Percentiles rank a stretch among this genome's conserved stretches.
Evolutionary conservation across 78 protist genomes (phyloP).

Genomic region (Isochrysis galbana): DNA sequence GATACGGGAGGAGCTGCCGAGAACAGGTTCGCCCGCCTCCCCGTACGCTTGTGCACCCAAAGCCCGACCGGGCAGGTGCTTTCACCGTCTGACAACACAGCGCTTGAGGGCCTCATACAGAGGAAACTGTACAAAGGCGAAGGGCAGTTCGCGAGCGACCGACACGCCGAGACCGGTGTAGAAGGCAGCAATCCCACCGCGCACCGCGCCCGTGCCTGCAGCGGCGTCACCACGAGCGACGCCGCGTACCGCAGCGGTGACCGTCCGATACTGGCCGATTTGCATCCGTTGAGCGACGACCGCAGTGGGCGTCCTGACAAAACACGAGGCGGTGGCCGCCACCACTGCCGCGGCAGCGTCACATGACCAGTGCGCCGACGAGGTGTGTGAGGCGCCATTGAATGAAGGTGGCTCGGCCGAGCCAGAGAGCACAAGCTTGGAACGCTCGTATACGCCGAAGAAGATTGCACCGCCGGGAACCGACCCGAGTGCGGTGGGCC

Average conservation of each 20-base stretch:
- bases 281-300: constrained; percentile 63
- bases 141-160: constrained; percentile 65
- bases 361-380: too few relatives aligned
- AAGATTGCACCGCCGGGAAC: constrained; percentile 63
- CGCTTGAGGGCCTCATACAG: constrained; percentile 61
- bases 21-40: too few relatives aligned
- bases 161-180: neutral
- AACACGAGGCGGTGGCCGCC: constrained; percentile 56
- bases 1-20: too few relatives aligned
- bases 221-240: neutral
- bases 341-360: constrained; percentile 43
- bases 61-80: too few relatives aligned
- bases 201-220: too few relatives aligned
- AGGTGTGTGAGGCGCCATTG: neutral
- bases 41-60: too few relatives aligned
- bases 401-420: neutral
- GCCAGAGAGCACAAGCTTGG: neutral
- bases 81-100: too few relatives aligned
- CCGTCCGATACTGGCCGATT: neutral
- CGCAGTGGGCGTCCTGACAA: constrained; percentile 67
- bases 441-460: constrained; percentile 41
- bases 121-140: constrained; percentile 63
- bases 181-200: neutral
- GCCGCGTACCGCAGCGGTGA: neutral
- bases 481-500: constrained; percentile 35